Evolutionary conservation across 768 basidiomycete species (phyloP).

Genomic region (Epithele typhae): DNA sequence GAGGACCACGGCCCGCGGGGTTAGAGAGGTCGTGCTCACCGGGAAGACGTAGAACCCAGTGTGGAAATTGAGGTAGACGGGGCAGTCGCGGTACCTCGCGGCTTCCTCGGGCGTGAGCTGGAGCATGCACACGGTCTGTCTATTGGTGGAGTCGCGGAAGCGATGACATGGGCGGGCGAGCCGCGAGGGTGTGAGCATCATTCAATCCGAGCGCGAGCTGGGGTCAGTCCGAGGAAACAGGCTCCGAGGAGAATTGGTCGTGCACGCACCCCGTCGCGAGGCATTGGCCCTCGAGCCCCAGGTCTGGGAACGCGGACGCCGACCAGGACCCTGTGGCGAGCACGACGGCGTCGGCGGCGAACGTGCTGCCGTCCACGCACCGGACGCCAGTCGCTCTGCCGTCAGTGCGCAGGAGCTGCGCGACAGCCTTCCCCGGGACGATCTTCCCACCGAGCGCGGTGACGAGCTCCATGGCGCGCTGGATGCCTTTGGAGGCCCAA

Average conservation of each 20-base stretch:
- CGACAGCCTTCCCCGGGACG: constrained; percentile 52
- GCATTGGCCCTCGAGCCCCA: constrained; percentile 46
- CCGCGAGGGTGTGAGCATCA: no score
- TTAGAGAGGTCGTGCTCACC: constrained; percentile 30
- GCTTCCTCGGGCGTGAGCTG: constrained; percentile 73
- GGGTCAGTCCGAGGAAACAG: neutral
- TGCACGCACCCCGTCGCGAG: constrained; percentile 74
- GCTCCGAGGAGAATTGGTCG: neutral
- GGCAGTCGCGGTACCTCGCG: constrained; percentile 50
- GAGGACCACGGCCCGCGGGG: no score
- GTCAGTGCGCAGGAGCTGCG: constrained; percentile 38
- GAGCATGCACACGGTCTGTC: constrained; percentile 76
- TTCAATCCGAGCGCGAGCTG: neutral
- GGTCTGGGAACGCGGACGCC: constrained; percentile 64
- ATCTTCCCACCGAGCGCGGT: constrained; percentile 56
- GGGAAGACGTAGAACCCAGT: constrained; percentile 84
- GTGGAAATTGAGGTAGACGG: constrained; percentile 70
- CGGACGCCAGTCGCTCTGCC: constrained; percentile 52
- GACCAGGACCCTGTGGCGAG: constrained; percentile 86
- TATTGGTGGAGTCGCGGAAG: constrained; percentile 32
- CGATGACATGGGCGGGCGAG: neutral
- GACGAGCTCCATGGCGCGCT: constrained; percentile 51
- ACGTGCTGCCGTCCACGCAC: constrained; percentile 52
- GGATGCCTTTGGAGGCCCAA: constrained; percentile 64
- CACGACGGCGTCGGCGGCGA: constrained; percentile 58